phyloP scores from a whole-genome alignment of 2,329 filamentous ascomycete species.

The Epichloe bromicola region DNA sequence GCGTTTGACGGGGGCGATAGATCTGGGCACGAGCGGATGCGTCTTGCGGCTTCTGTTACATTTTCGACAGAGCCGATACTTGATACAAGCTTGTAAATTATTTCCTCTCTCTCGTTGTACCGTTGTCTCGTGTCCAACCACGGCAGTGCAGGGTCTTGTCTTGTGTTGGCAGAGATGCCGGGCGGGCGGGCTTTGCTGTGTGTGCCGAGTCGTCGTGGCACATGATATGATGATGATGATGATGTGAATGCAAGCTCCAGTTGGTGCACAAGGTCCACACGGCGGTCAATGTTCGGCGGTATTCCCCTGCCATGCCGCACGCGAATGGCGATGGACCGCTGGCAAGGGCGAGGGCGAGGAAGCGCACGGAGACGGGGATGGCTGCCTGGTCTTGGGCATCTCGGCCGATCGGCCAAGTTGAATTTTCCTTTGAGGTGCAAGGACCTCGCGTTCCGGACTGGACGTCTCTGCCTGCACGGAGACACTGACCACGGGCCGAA shows the following conservation, averaged over 20 bases:
- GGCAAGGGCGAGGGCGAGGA: too few species aligned
- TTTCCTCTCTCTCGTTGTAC: too few species aligned
- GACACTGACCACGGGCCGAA: too few species aligned
- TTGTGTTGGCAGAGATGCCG: background rate
- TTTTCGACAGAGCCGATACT: too few species aligned
- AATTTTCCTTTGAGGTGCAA: background rate
- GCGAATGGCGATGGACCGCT: too few species aligned
- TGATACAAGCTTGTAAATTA: background rate
- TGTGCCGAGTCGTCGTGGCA: background rate
- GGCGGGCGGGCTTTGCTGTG: background rate
- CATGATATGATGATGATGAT: background rate
- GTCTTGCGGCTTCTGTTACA: background rate
- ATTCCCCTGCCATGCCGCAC: background rate
- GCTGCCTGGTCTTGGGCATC: background rate
- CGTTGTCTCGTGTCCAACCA: too few species aligned
- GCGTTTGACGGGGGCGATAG: slow-evolving; percentile 1
- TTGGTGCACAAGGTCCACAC: background rate
- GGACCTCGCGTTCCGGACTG: too few species aligned
- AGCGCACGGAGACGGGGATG: background rate
- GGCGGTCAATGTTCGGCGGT: background rate
- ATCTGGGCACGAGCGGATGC: background rate
- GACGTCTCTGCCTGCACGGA: too few species aligned
- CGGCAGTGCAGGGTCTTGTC: background rate
- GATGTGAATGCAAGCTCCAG: background rate
- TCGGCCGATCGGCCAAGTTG: background rate